Conservation (phyloP, 306 rosid genomes). For the Quercus agrifolia region DNA sequence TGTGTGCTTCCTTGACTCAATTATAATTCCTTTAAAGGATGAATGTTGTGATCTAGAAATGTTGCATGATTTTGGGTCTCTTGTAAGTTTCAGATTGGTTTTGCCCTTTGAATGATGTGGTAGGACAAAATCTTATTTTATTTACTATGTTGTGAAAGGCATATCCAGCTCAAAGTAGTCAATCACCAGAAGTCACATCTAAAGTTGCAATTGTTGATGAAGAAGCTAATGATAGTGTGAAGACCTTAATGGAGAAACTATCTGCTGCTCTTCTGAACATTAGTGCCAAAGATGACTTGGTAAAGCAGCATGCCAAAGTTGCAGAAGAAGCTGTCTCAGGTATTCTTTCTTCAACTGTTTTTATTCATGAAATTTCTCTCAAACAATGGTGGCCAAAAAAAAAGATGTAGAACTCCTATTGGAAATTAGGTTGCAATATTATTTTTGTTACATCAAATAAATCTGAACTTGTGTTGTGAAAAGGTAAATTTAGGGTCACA, state of each 20-base stretch:
- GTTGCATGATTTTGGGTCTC: neutral
- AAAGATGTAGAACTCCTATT: neutral
- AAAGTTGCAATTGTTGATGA: conserved; percentile 45
- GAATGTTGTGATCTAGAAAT: neutral
- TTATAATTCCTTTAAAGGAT: neutral
- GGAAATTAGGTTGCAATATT: neutral
- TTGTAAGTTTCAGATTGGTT: neutral
- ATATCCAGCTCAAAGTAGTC: conserved; percentile 43
- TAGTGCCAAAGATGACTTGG: conserved; percentile 70
- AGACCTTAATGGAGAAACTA: conserved; percentile 49
- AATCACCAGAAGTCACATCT: conserved; percentile 65
- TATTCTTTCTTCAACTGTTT: conserved; percentile 21
- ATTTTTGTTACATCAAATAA: neutral
- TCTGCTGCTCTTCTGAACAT: conserved; percentile 59
- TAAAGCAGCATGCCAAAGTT: conserved; percentile 78
- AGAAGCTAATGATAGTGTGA: conserved; percentile 36
- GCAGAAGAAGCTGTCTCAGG: conserved; percentile 91
- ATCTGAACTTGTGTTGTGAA: neutral
- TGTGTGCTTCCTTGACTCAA: neutral
- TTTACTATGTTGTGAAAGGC: conserved; percentile 41
- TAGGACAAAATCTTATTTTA: conserved; percentile 17
- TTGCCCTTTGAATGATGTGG: conserved; percentile 10
- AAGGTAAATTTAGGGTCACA: neutral
- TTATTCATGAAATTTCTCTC: neutral
- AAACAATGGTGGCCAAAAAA: neutral